Evolutionary conservation across 305 asterid species (phyloP).

Genomic region (Plantago rigida): DNA sequence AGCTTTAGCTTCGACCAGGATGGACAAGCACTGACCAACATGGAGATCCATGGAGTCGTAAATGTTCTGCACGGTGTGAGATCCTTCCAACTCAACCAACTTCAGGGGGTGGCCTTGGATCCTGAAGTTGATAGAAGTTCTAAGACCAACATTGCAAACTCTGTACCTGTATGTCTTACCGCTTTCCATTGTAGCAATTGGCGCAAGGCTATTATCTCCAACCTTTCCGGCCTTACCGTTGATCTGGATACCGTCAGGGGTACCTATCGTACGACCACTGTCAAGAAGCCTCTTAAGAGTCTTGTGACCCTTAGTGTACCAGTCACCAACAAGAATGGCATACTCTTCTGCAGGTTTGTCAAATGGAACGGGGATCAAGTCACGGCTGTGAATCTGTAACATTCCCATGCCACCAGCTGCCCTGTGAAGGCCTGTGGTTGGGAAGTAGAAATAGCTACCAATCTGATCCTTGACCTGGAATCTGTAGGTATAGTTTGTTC

Average conservation of each 20-base stretch:
- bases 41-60: conserved; percentile 68
- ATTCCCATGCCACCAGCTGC: conserved; percentile 46
- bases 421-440: conserved; percentile 38
- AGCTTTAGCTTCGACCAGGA: conserved; percentile 54
- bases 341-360: conserved; percentile 40
- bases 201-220: conserved; percentile 34
- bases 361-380: conserved; percentile 50
- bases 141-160: conserved; percentile 64
- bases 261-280: conserved; percentile 46
- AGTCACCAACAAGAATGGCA: conserved; percentile 41
- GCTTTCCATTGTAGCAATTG: conserved; percentile 46
- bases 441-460: conserved; percentile 48
- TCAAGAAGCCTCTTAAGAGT: conserved; percentile 42
- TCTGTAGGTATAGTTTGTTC: conserved; percentile 33
- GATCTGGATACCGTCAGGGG: conserved; percentile 68
- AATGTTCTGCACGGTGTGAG: conserved; percentile 62
- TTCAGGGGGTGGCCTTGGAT: conserved; percentile 65
- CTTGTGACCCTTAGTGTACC: conserved; percentile 74
- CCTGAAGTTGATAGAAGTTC: conserved; percentile 54
- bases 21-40: conserved; percentile 71
- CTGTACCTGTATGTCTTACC: conserved; percentile 71
- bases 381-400: conserved; percentile 42
- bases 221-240: conserved; percentile 52
- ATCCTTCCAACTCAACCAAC: conserved; percentile 71
- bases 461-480: conserved; percentile 39